Evolutionary conservation across 768 basidiomycete species (phyloP).

Genomic region (Lactarius psammicola): DNA sequence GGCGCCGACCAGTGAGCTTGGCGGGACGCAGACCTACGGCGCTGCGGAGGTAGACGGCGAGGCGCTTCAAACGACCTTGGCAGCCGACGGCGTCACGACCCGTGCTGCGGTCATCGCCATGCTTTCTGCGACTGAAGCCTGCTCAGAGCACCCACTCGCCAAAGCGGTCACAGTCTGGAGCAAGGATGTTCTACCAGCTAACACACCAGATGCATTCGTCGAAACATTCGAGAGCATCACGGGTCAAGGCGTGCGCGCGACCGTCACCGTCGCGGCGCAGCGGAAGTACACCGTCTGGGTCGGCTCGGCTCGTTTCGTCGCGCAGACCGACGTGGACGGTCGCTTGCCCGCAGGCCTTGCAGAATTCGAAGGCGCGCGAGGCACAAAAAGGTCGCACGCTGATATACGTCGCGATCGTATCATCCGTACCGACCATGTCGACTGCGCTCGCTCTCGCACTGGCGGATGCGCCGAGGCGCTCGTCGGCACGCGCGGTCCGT

Average conservation of each 20-base stretch:
- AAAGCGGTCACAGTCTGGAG: conserved; percentile 87
- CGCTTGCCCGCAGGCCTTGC: conserved; percentile 55
- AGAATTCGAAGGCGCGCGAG: conserved; percentile 68
- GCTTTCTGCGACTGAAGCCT: conserved; percentile 82
- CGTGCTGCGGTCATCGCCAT: conserved; percentile 69
- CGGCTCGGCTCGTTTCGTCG: conserved; percentile 74
- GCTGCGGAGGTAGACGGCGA: conserved; percentile 24
- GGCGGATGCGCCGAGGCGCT: conserved; percentile 80
- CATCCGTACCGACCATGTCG: no score
- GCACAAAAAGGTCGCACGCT: conserved; percentile 74
- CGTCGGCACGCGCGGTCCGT: conserved; percentile 76
- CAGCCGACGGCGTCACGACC: conserved; percentile 61
- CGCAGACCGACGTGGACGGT: conserved; percentile 42
- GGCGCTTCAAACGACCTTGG: conserved; percentile 36
- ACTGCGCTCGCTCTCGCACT: no score
- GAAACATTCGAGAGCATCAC: conserved; percentile 83
- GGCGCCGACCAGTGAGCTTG: conserved; percentile 47
- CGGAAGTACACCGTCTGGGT: conserved; percentile 56
- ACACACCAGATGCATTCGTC: conserved; percentile 53
- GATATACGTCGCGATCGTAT: conserved; percentile 74
- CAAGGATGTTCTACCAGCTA: conserved; percentile 53
- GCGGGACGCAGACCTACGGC: conserved; percentile 30
- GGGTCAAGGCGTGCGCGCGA: conserved; percentile 83
- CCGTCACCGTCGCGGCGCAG: conserved; percentile 51
- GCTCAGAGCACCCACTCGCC: conserved; percentile 95